Base-by-base conservation (phyloP, 148 eudicot species). In the Diospyros lotus region DNA sequence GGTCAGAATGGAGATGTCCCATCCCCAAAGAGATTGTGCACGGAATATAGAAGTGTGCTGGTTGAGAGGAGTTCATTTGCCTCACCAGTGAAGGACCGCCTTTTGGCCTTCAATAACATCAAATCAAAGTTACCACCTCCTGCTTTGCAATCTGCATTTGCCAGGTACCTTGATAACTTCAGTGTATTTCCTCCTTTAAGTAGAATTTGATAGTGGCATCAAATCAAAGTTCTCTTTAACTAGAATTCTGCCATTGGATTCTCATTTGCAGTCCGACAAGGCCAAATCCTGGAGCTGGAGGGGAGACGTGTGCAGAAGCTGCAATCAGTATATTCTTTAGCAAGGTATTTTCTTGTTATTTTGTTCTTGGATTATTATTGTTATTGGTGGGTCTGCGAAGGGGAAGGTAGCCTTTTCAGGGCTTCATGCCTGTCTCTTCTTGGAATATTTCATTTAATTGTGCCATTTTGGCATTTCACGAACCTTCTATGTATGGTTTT, bases 301-400 rank as follows among this genome's bases (percentile, higher is more conserved):
- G 98, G 64, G 99, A 91, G 88, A 93, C 97, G 41, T 96, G 98
- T 81, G 99, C 99, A 60, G 99, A 96, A 86, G 88, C 94, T 58
- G 93, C 94, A 74, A 86, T 96, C 72, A 93, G 79, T 78, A 83
- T 93, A 58, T 88, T 93, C 83, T 89, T 96, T 77, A 79, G 87
- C 68, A 96, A 96, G 99, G 99, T 96, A 86, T 11, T 44, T 67
- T 41, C 43, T 11, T 58, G 38, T 3, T 81, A 40, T 59, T 66
- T 43, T 52, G 77, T 76, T 60, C 61, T 58, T 78, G 73, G 74
- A 39, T 28, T 28, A 28, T 28, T 28, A 28, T 28, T 28, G 28
- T 28, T 28, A 28, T 28, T 28, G 28, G 3, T 50, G n/a, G 43
- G 12, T 62, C 15, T 40, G 50, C 12, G 11, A 12, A 58, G 53